These are phyloP conservation scores for Globisporangium iwayamae DNA, from an alignment of 352 stramenopile genomes.

Conservation along the genomic window DNA sequence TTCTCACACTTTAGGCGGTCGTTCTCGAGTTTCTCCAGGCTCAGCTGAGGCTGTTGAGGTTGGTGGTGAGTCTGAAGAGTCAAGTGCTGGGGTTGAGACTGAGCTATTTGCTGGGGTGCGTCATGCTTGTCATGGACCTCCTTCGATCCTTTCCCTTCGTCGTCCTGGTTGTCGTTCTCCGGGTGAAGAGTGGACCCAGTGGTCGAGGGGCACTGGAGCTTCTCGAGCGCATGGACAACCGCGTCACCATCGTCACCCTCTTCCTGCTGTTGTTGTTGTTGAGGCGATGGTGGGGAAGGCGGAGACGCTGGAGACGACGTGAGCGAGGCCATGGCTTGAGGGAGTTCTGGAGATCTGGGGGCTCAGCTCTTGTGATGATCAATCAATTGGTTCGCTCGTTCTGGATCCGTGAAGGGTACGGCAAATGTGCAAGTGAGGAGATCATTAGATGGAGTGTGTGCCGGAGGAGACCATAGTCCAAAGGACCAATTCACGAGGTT, in stretches of 20 bases:
- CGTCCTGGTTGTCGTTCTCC: conserved; percentile 13
- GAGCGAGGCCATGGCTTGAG: conserved; percentile 1
- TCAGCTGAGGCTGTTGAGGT: not conserved
- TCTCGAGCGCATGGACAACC: not conserved
- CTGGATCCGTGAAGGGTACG: not conserved
- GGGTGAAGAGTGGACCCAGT: not conserved
- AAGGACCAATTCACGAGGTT: too few relatives aligned
- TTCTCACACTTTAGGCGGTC: conserved; percentile 2
- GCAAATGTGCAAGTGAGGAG: conserved; percentile 3
- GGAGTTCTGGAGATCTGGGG: too few relatives aligned
- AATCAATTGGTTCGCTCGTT: too few relatives aligned
- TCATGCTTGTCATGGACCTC: not conserved
- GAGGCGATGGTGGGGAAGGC: too few relatives aligned
- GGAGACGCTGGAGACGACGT: not conserved
- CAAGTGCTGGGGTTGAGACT: not conserved
- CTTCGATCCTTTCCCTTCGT: not conserved
- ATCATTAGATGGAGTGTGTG: not conserved
- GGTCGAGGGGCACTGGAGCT: not conserved
- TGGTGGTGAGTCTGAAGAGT: not conserved
- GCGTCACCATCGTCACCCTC: conserved; percentile 1
- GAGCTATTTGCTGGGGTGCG: not conserved
- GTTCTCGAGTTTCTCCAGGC: not conserved
- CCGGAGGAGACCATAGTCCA: too few relatives aligned
- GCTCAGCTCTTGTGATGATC: not conserved
- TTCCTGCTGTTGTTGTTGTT: conserved; percentile 3